Conservation (phyloP, 2,329 filamentous ascomycete genomes). For the Phoma herbarum region DNA sequence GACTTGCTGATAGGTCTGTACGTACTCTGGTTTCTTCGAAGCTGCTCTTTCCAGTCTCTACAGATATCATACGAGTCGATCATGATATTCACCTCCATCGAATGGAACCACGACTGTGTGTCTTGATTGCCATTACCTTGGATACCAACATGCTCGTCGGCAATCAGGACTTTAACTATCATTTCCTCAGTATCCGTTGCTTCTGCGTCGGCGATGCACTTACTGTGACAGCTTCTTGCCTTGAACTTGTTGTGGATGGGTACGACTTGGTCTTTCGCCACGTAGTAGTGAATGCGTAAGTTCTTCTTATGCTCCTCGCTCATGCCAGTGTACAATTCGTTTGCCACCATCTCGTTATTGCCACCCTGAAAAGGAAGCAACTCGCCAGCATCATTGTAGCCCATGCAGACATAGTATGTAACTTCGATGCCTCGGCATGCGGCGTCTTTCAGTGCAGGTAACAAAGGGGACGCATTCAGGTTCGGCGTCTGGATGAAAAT, state of each 20-base stretch:
- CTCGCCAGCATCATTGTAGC: constrained; percentile 82
- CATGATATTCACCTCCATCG: constrained; percentile 80
- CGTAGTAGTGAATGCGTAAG: constrained; percentile 74
- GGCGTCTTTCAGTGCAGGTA: constrained; percentile 70
- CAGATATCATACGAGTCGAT: constrained; percentile 72
- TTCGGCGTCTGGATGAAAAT: constrained; percentile 85
- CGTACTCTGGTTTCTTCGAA: constrained; percentile 69
- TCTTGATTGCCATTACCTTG: constrained; percentile 83
- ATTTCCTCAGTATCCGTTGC: background rate
- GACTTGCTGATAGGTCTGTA: background rate
- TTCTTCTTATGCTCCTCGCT: constrained; percentile 57
- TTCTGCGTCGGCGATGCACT: background rate
- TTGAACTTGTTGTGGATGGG: constrained; percentile 74
- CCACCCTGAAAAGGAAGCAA: constrained; percentile 78
- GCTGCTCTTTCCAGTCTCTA: constrained; percentile 67
- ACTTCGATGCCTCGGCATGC: constrained; percentile 73
- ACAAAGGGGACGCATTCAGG: constrained; percentile 73
- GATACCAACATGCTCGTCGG: constrained; percentile 73
- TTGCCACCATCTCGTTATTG: constrained; percentile 75
- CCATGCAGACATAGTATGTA: constrained; percentile 76
- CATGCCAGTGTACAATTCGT: constrained; percentile 66
- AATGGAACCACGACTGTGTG: constrained; percentile 81
- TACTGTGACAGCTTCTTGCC: constrained; percentile 71
- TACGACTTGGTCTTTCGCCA: constrained; percentile 74
- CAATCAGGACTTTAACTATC: constrained; percentile 77